Base-by-base conservation (phyloP, 1,284 basidiomycete species). In the Rhodotorula glutinis region DNA sequence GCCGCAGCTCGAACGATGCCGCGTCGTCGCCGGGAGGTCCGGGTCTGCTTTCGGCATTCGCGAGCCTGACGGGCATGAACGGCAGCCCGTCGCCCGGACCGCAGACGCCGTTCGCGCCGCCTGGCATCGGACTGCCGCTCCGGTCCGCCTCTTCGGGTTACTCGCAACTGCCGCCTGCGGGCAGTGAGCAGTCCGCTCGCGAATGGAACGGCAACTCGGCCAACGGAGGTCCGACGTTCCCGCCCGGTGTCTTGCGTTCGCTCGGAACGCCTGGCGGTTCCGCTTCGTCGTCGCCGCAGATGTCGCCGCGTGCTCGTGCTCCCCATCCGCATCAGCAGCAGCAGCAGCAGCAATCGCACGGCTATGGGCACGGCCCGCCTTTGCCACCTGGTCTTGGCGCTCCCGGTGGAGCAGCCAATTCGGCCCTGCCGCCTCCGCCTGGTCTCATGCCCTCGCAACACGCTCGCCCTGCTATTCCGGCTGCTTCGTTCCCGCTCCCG, bases 401-500 rank as follows among this genome's bases (percentile, higher is more conserved):
- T 19, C n/a, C 23, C 33, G 46, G 65, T 4, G 30, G 51, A 38
- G 56, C 68, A 0, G 66, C 71, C 16, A 67, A 66, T 33, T 66
- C 71, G 30, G 65, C 64, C 2, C 57, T 72, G 14, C 65, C 68
- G 3, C 71, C 68, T 10, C 67, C 70, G 23, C 70, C 70, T 3
- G 70, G 70, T 1, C 65, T 71, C 46, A 47, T 61, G 23, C 61
- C 57, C n/a, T 53, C 51, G 19, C 60, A 62, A 9, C 51, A 52
- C 25, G 56, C 63, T 4, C 62, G 33, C 29, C 38, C 53, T 5
- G 33, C 67, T 3, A 72, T 72, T 29, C 67, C 70, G 1, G 67
- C 70, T 21, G 70, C 70, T n/a, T 63, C 60, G 21, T 72, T 72
- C 65, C 71, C 71, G 13, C 63, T 72, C 0, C 71, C 71, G 25